phyloP scores from a whole-genome alignment of 768 basidiomycete species.

The Russula abietina region DNA sequence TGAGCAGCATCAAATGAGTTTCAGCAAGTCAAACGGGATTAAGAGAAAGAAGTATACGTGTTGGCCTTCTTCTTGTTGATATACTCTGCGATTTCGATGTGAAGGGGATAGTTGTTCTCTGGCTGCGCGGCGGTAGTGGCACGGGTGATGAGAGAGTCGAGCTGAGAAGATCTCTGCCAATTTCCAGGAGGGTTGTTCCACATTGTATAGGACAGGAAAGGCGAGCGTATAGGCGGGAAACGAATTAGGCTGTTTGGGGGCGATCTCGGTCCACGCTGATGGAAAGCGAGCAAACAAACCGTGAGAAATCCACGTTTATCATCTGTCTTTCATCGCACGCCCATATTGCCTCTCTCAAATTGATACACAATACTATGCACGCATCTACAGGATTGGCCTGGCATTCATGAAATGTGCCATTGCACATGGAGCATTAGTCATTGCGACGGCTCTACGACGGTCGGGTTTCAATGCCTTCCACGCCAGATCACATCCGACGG shows the following conservation, averaged over 20 bases:
- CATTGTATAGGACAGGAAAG: conserved; percentile 9
- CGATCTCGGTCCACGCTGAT: neutral
- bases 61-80: conserved; percentile 96
- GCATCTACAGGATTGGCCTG: too few species aligned
- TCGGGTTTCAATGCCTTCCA: too few species aligned
- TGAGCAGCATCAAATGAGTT: too few species aligned
- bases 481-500: too few species aligned
- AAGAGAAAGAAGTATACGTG: conserved; percentile 49
- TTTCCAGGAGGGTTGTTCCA: conserved; percentile 22
- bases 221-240: neutral
- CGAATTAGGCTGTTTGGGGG: neutral
- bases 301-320: conserved; percentile 1
- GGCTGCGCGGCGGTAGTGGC: conserved; percentile 82
- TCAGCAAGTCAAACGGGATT: neutral
- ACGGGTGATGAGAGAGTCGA: conserved; percentile 68
- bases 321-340: too few species aligned
- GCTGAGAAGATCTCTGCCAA: conserved; percentile 53
- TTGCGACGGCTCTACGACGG: too few species aligned
- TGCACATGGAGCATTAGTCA: too few species aligned
- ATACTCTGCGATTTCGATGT: conserved; percentile 90
- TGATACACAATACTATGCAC: neutral
- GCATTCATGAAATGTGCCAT: too few species aligned
- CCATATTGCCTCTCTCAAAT: too few species aligned
- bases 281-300: neutral
- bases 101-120: conserved; percentile 87